phyloP scores from a whole-genome alignment of 192 early-diverging fungal species.

The Helicostylum pulchrum region DNA sequence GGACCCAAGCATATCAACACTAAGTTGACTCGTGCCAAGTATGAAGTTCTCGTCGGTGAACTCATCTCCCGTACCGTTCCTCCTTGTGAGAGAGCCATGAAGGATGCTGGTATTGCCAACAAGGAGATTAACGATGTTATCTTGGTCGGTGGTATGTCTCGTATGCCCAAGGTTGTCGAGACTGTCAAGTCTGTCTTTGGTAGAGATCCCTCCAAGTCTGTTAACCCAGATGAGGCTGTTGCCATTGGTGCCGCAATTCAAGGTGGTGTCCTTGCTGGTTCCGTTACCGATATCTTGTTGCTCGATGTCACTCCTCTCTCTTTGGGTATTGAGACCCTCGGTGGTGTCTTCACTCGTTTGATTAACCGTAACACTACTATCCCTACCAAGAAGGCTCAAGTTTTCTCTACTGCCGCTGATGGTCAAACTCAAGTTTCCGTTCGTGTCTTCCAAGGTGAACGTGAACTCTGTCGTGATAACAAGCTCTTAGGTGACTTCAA shows the following conservation, averaged over 20 bases:
- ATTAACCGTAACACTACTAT: conserved; percentile 99
- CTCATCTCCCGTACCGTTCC: conserved; percentile 86
- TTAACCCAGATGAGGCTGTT: conserved; percentile 99
- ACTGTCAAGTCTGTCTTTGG: conserved; percentile 88
- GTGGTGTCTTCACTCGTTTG: conserved; percentile 95
- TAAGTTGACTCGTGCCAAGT: conserved; percentile 88
- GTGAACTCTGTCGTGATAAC: conserved; percentile 96
- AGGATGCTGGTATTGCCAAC: conserved; percentile 83
- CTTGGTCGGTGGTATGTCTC: conserved; percentile 97
- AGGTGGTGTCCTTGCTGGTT: conserved; percentile 95
- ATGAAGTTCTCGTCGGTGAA: conserved; percentile 76
- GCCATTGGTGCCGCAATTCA: conserved; percentile 98
- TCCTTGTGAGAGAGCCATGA: conserved; percentile 95
- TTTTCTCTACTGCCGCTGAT: conserved; percentile 98
- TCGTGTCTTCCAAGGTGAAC: conserved; percentile 98
- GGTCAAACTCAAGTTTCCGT: conserved; percentile 98
- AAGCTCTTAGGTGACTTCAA: conserved; percentile 98
- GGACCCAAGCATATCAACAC: conserved; percentile 98
- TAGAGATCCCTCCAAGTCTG: conserved; percentile 87
- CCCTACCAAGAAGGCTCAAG: conserved; percentile 99
- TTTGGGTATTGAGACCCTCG: conserved; percentile 97
- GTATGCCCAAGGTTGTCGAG: conserved; percentile 95
- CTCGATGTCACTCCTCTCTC: conserved; percentile 97
- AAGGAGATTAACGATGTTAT: conserved; percentile 93
- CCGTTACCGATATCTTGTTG: conserved; percentile 92